These are phyloP conservation scores for Metarhizium humberi DNA, from an alignment of 2,329 filamentous ascomycete species.

Conservation along the genomic window DNA sequence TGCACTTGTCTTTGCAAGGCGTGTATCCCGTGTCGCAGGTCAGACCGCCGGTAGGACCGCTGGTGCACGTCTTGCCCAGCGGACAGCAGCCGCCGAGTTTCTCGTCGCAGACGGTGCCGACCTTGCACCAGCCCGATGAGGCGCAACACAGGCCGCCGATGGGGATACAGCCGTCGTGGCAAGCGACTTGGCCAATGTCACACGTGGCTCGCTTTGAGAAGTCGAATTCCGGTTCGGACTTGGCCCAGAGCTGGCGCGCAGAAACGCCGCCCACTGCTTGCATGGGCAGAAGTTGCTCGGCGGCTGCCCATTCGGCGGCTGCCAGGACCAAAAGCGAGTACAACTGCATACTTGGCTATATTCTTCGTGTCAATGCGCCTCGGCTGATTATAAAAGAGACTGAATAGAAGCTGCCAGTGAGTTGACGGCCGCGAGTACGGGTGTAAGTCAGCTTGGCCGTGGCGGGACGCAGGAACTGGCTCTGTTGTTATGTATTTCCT, in stretches of 20 bases:
- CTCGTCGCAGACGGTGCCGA: neutral
- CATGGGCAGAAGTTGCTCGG: neutral
- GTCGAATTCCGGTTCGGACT: neutral
- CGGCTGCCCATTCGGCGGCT: neutral
- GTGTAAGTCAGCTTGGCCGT: too few relatives aligned
- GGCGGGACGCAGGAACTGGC: too few relatives aligned
- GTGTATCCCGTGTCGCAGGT: neutral
- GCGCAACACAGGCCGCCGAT: neutral
- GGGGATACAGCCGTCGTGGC: constrained; percentile 2
- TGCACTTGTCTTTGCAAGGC: neutral
- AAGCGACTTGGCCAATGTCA: neutral
- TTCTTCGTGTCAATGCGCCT: neutral
- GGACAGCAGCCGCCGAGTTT: neutral
- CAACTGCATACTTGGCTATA: neutral
- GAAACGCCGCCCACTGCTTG: neutral
- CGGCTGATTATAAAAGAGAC: too few relatives aligned
- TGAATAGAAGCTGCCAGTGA: too few relatives aligned
- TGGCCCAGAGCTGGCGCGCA: neutral
- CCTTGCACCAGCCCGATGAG: neutral
- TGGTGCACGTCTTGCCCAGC: neutral
- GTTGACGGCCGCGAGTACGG: too few relatives aligned
- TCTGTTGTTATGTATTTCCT: too few relatives aligned
- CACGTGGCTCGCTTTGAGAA: neutral
- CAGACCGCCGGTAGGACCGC: neutral
- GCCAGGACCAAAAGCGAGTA: neutral